Evolutionary conservation across 768 basidiomycete genomes (phyloP), one percentile per base, ranked within the genome.

Genomic region (Amanita fuliginea): DNA sequence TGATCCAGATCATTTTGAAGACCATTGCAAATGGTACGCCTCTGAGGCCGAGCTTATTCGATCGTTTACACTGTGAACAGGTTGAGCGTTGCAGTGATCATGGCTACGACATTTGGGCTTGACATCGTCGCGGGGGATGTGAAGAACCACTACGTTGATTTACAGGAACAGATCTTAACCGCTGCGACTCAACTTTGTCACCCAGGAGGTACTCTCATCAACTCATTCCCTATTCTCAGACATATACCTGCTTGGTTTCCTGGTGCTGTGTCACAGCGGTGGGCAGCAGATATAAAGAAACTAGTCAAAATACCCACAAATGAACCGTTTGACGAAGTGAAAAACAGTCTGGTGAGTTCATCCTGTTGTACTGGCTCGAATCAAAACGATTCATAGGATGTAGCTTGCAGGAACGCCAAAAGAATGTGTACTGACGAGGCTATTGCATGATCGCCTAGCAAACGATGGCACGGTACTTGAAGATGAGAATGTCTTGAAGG

Each of bases 221-320:
- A 48, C 19, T 9, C 22, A 7, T 10, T 48, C 24, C 47, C 47
- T 1, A n/a, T 48, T n/a, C 40, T 48, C 6, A 39, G 36, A 11
- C 37, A 48, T 22, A 18, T 48, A 3, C 47, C 47, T 26, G 36
- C 26, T 24, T 43, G 42, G 42, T 30, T 43, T n/a, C 42, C 42
- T n/a, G 42, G 42, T 11, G 42, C 42, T 1, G 9, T 14, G 42
- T n/a, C 42, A 28, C 42, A 43, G 42, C 21, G 24, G 3, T 10
- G 10, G 21, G 19, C 21, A 1, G 42, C 42, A 22, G 24, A 30
- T 2, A 26, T 55, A 8, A 43, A 28, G 42, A 26, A 43, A n/a
- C 6, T 26, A 43, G 21, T 11, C 3, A n/a, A 0, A 6, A 14
- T 11, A 11, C 14, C 10, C 42, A 22, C 21, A 26, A n/a, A 43